These are phyloP conservation scores for Bolboschoenus planiculmis DNA, from an alignment of 176 grass and related monocot species.

Conservation along the genomic window DNA sequence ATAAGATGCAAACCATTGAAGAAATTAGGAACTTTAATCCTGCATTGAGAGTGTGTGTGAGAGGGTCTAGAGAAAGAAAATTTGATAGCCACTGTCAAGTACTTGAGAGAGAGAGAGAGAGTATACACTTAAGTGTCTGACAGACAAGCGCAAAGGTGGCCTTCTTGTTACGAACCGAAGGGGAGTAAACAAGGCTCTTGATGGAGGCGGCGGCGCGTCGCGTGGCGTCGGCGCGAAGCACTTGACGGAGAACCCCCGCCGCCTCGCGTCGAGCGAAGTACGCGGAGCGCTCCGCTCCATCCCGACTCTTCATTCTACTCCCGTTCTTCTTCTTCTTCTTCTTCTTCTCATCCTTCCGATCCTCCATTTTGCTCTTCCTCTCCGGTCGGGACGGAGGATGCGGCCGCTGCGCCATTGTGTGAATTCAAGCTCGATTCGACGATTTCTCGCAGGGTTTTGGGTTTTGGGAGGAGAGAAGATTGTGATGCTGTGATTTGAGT, in stretches of 20 bases:
- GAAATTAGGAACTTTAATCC: not conserved
- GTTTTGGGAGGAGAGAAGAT: not conserved
- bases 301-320: constrained; percentile 45
- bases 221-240: constrained; percentile 61
- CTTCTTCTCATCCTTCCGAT: not conserved
- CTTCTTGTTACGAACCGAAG: constrained; percentile 78
- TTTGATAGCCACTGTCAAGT: too few species aligned
- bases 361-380: constrained; percentile 18
- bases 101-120: not conserved
- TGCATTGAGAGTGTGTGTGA: too few species aligned
- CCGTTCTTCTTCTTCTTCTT: not conserved
- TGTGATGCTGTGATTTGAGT: not conserved
- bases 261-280: constrained; percentile 95
- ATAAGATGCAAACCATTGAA: not conserved
- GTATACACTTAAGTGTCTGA: constrained; percentile 84
- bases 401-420: constrained; percentile 45
- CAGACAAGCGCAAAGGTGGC: constrained; percentile 89
- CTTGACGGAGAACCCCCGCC: constrained; percentile 74
- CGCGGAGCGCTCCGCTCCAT: constrained; percentile 59
- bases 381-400: constrained; percentile 6
- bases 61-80: too few species aligned
- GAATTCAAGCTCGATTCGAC: not conserved
- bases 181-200: constrained; percentile 80
- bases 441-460: not conserved
- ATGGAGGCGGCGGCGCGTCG: constrained; percentile 55